Conservation (phyloP, 305 asterid genomes). For the Rubia occidens region DNA sequence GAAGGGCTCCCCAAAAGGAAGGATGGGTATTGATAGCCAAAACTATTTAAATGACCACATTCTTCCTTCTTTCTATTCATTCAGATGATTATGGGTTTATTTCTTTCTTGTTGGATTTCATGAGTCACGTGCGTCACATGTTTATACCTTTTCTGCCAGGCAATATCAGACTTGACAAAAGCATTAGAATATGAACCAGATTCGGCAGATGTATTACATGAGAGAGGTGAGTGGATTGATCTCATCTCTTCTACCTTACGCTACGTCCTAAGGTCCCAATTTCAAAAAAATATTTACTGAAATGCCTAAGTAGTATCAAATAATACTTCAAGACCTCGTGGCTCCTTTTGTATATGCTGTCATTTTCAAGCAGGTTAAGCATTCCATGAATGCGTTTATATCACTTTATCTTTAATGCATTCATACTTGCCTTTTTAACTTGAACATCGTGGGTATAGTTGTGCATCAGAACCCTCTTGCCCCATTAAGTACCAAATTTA, state of each 20-base stretch:
- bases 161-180: conserved; percentile 88
- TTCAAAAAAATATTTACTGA: not conserved
- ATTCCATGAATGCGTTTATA: not conserved
- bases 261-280: not conserved
- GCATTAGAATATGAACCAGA: conserved; percentile 87
- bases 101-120: conserved; percentile 10
- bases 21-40: not conserved
- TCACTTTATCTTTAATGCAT: not conserved
- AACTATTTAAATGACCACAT: not conserved
- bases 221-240: conserved; percentile 58
- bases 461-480: not conserved
- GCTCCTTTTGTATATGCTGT: not conserved
- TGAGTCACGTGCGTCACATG: conserved; percentile 10
- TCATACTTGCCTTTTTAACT: not conserved
- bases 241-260: conserved; percentile 11
- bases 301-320: conserved; percentile 7
- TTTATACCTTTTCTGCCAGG: conserved; percentile 41
- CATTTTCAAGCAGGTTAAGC: not conserved
- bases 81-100: not conserved
- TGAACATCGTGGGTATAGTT: not conserved
- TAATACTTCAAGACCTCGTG: not conserved
- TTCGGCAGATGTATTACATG: conserved; percentile 77
- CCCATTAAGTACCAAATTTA: not conserved
- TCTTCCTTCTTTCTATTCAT: not conserved
- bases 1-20: not conserved